Base-by-base conservation (phyloP, 176 grass and related monocot genomes). In the Tillandsia leiboldiana region DNA sequence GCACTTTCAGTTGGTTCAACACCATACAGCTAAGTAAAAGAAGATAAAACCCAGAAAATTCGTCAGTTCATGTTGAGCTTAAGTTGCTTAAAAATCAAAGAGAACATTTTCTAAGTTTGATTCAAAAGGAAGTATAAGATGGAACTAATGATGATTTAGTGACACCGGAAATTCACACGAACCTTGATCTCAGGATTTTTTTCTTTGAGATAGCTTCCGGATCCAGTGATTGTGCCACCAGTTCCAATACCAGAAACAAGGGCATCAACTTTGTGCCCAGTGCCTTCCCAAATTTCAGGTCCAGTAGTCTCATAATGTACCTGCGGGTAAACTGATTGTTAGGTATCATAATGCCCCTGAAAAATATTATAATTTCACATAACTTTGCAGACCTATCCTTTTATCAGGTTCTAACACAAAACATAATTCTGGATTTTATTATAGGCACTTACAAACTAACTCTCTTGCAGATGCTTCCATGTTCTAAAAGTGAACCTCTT, bases 251-350 rank as follows among this genome's bases (percentile, higher is more conserved):
- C 93, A 81, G 93, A 92, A 15, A 92, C 74, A 53, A 96, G 63
- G 51, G 63, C 80, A 77, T 96, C 86, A 53, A 96, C 20, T 56
- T 85, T 85, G 27, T 84, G 86, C 52, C 65, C 86, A 11, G 93
- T 92, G 57, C 73, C 73, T 64, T 85, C 87, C 93, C 93, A 96
- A 42, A 96, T 87, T 79, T 96, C 93, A 48, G 93, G 93, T 27
- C 89, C 93, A 4, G 93, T 96, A 68, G 93, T 96, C 71, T 96
- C 89, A 51, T 92, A 96, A 69, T 96, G 89, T 77, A 96, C 81
- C 89, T 96, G 76, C 15, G 77, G 14, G 11, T 50, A 64, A 78
- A 51, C 12, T 59, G 8, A 59, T 14, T 2, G 7, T 20, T 1
- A 42, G 14, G 54, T 59, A 8, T 59, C 54, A n/a, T n/a, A n/a